phyloP scores from a whole-genome alignment of 257 asterid species.

The Fraxinus americana region DNA sequence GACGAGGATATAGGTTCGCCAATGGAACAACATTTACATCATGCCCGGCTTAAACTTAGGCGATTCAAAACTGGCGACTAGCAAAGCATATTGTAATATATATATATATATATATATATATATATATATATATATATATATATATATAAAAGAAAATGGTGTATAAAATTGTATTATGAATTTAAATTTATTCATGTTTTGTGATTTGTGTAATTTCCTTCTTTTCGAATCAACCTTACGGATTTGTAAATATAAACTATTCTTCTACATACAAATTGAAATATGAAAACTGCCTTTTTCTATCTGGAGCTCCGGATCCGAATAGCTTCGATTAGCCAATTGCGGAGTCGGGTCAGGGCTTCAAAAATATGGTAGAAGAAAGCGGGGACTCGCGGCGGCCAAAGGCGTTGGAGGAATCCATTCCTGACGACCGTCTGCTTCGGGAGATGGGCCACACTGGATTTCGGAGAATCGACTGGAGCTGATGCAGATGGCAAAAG shows the following conservation, averaged over 20 bases:
- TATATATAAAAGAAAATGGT: neutral
- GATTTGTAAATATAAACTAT: neutral
- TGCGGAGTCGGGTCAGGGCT: slow-evolving; percentile 17
- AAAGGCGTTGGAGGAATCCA: slow-evolving; percentile 40
- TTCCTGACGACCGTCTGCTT: slow-evolving; percentile 69
- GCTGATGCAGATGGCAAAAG: slow-evolving; percentile 52
- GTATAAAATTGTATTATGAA: neutral
- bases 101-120: neutral
- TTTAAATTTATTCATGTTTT: neutral
- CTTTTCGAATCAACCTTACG: neutral
- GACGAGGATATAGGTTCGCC: slow-evolving; percentile 28
- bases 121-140: neutral
- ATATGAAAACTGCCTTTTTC: neutral
- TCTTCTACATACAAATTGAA: neutral
- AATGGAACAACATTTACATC: slow-evolving; percentile 33
- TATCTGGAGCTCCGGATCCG: slow-evolving; percentile 48
- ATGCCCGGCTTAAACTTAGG: slow-evolving; percentile 48
- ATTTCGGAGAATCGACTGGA: slow-evolving; percentile 58
- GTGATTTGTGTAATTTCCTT: neutral
- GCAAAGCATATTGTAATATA: neutral
- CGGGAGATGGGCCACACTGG: slow-evolving; percentile 46
- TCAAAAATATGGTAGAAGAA: slow-evolving; percentile 34
- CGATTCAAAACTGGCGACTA: slow-evolving; percentile 47
- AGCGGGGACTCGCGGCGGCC: slow-evolving; percentile 37
- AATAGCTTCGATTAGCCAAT: slow-evolving; percentile 51